phyloP scores from a whole-genome alignment of 2,329 filamentous ascomycete genomes.

The Neobulgaria alba region DNA sequence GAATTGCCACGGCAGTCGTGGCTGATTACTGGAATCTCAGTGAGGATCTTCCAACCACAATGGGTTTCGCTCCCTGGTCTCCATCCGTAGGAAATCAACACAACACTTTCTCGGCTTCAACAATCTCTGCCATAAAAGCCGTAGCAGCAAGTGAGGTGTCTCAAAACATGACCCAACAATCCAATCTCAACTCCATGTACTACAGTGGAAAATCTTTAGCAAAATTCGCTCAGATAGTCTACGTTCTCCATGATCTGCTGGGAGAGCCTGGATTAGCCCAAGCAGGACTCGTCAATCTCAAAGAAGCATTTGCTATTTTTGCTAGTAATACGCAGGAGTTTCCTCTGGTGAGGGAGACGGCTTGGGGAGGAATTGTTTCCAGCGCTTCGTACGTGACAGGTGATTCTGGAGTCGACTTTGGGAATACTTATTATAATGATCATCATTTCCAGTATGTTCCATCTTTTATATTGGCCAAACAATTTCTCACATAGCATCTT shows the following conservation, averaged over 20 bases:
- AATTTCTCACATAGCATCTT: neutral
- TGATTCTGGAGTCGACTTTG: conserved; percentile 70
- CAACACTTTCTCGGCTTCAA: conserved; percentile 40
- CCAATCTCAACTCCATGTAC: conserved; percentile 80
- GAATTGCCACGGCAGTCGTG: conserved; percentile 62
- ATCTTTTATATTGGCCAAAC: neutral
- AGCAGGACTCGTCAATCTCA: conserved; percentile 51
- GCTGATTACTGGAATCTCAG: conserved; percentile 70
- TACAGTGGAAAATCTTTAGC: conserved; percentile 79
- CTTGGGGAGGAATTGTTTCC: conserved; percentile 77
- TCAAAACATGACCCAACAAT: conserved; percentile 65
- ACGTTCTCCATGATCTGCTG: conserved; percentile 55
- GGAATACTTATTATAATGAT: conserved; percentile 78
- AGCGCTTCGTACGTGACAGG: conserved; percentile 62
- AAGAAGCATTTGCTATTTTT: conserved; percentile 58
- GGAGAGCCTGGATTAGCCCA: conserved; percentile 48
- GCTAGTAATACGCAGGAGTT: conserved; percentile 58
- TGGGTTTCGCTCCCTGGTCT: conserved; percentile 75
- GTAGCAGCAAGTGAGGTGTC: conserved; percentile 65
- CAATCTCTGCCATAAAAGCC: conserved; percentile 49
- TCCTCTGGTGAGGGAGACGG: conserved; percentile 55
- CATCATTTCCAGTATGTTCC: conserved; percentile 52
- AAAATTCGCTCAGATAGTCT: conserved; percentile 65
- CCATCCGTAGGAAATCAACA: conserved; percentile 39
- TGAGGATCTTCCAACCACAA: conserved; percentile 62